phyloP scores from a whole-genome alignment of 805 yeast species.

The Starmera amethionina region DNA sequence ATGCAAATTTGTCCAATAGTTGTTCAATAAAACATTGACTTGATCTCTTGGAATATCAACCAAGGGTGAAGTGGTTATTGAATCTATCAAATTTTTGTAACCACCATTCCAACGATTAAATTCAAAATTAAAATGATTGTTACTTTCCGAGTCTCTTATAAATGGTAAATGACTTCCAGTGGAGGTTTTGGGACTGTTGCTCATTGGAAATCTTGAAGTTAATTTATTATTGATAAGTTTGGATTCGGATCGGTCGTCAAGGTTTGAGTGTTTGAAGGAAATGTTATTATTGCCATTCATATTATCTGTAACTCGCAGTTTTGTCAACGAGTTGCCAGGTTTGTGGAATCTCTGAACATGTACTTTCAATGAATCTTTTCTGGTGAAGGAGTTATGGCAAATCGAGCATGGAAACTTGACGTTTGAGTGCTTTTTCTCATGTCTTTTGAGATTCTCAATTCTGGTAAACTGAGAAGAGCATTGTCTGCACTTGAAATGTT shows the following conservation, averaged over 20 bases:
- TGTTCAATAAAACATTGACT: neutral
- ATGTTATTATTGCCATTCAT: no score
- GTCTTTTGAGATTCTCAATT: neutral
- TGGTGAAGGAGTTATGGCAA: neutral
- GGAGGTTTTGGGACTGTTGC: no score
- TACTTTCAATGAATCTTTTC: neutral
- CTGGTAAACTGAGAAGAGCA: neutral
- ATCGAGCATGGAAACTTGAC: neutral
- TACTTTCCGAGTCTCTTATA: no score
- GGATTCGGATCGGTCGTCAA: no score
- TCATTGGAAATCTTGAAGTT: no score
- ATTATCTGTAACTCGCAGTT: no score
- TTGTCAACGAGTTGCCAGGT: no score
- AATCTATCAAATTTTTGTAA: neutral
- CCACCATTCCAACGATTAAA: neutral
- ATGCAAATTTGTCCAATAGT: slow-evolving; percentile 6
- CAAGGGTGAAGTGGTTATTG: neutral
- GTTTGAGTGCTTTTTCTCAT: neutral
- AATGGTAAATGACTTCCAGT: no score
- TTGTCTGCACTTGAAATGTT: neutral
- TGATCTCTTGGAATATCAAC: neutral
- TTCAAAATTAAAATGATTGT: no score
- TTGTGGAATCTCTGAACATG: neutral
- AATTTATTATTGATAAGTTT: no score
- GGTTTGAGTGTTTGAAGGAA: no score